Base-by-base conservation (phyloP, 2,329 filamentous ascomycete genomes). In the Penicillium sp. region DNA sequence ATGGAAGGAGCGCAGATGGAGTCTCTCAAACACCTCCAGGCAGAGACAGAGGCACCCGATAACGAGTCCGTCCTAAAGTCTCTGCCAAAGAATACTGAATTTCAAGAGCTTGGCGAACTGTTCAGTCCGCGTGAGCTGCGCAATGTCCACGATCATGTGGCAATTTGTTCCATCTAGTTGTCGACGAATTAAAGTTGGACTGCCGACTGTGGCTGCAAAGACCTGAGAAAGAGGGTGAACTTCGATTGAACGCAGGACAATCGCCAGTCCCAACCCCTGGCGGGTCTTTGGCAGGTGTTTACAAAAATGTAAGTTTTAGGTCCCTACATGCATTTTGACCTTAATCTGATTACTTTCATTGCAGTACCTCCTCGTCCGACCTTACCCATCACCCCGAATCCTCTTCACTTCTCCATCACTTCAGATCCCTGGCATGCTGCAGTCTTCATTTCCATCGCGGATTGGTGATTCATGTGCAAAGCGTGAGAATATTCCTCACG, bases 371-470 rank as follows among this genome's bases (percentile, higher is more conserved):
- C 73, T 78, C 4, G 72, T 78, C 50, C 70, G 88, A 2, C 88
- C 88, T 0, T 85, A 85, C 62, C 88, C 88, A 0, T 87, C 81
- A 39, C 77, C 90, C 0, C 82, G 84, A 0, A 86, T 90, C 53
- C 81, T 90, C 1, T 91, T 91, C 70, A 87, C 87, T 3, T 89
- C 86, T 1, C 87, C 88, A 0, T 83, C 85, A 1, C 81, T 90
- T 31, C 83, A 87, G 4, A 83, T 89, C 0, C 87, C 88, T 0
- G 88, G 87, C 0, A 88, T 90, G 50, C 76, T 90, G 0, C 86
- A 89, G 67, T 84, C 83, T 3, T 82, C 80, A 1, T 83, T 78
- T 63, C 60, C 78, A 18, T 72, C 73, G 36, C 75, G 73, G 31
- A 77, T 78, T 14, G 77, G 77, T 19, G 83, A 83, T 51, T 80